These are phyloP conservation scores for Meripilus lineatus DNA, from an alignment of 1,284 basidiomycete genomes.

Conservation along the genomic window DNA sequence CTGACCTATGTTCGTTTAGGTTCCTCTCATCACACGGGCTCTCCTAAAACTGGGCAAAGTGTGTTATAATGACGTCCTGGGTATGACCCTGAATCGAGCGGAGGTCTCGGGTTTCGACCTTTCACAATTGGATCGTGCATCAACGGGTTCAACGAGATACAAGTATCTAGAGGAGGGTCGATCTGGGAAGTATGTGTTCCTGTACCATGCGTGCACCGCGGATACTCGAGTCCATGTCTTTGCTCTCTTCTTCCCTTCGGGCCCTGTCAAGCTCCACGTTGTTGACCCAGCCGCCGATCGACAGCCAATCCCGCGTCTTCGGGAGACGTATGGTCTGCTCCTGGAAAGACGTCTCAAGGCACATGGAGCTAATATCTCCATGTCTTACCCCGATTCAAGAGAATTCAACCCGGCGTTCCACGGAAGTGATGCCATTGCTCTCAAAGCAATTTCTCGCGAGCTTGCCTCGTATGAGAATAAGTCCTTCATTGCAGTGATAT, in stretches of 20 bases:
- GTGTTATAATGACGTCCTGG: conserved; percentile 66
- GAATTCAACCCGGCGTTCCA: conserved; percentile 79
- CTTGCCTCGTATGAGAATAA: conserved; percentile 70
- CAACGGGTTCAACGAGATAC: conserved; percentile 53
- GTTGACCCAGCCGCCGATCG: conserved; percentile 87
- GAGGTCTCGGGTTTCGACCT: conserved; percentile 85
- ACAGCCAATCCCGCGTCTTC: conserved; percentile 76
- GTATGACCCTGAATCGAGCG: conserved; percentile 79
- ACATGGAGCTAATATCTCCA: conserved; percentile 39
- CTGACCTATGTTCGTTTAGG: conserved; percentile 34
- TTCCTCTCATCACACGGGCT: conserved; percentile 84
- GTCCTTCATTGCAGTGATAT: conserved; percentile 75
- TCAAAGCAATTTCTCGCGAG: conserved; percentile 89
- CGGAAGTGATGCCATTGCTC: conserved; percentile 71
- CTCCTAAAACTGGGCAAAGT: conserved; percentile 83
- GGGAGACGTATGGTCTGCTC: conserved; percentile 67
- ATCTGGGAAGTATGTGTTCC: conserved; percentile 79
- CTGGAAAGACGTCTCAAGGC: conserved; percentile 41
- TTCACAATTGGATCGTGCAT: conserved; percentile 71
- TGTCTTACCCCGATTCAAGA: conserved; percentile 70
- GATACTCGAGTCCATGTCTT: conserved; percentile 85
- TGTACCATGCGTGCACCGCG: conserved; percentile 84
- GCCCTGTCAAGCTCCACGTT: conserved; percentile 76
- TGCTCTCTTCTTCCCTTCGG: conserved; percentile 79
- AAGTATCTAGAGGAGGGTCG: conserved; percentile 76